Evolutionary conservation across 352 stramenopile genomes (phyloP).

Genomic region (Salisapilia sapeloensis): DNA sequence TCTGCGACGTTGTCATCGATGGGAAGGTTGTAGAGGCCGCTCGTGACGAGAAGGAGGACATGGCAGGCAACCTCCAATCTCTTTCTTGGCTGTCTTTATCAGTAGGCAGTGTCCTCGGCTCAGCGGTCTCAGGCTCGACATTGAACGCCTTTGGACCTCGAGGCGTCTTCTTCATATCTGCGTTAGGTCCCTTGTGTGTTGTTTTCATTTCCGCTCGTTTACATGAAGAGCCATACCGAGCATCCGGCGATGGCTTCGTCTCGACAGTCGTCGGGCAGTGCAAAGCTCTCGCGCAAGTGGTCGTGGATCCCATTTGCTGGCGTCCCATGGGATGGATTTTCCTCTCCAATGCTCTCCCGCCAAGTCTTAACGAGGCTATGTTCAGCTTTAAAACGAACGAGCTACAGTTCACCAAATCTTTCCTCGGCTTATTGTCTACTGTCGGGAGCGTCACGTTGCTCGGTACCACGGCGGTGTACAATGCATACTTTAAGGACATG

Average conservation of each 20-base stretch:
- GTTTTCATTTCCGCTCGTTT: conserved; percentile 41
- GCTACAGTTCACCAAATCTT: conserved; percentile 55
- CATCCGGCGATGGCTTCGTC: conserved; percentile 12
- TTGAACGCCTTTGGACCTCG: conserved; percentile 40
- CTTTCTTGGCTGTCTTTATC: conserved; percentile 64
- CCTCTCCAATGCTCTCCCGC: conserved; percentile 50
- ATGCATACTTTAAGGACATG: conserved; percentile 63
- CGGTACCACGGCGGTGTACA: conserved; percentile 55
- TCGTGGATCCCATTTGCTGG: conserved; percentile 62
- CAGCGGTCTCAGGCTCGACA: conserved; percentile 34
- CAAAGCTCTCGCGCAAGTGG: conserved; percentile 25
- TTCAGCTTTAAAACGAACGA: conserved; percentile 75
- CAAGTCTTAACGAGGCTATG: conserved; percentile 60
- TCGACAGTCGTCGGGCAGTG: conserved; percentile 29
- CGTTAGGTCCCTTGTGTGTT: conserved; percentile 42
- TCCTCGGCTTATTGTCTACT: conserved; percentile 65
- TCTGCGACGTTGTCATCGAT: conserved; percentile 71
- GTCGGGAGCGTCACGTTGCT: conserved; percentile 53
- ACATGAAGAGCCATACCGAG: conserved; percentile 23
- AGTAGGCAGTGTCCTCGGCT: conserved; percentile 51
- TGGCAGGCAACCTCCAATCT: conserved; percentile 60
- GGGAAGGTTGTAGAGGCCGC: conserved; percentile 59
- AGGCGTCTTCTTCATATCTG: conserved; percentile 62
- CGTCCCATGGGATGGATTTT: conserved; percentile 70
- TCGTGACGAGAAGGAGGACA: conserved; percentile 47